Percentiles rank a stretch among this genome's conserved stretches.
Conservation (phyloP, 345 rosid species). For the Citrus glauca region DNA sequence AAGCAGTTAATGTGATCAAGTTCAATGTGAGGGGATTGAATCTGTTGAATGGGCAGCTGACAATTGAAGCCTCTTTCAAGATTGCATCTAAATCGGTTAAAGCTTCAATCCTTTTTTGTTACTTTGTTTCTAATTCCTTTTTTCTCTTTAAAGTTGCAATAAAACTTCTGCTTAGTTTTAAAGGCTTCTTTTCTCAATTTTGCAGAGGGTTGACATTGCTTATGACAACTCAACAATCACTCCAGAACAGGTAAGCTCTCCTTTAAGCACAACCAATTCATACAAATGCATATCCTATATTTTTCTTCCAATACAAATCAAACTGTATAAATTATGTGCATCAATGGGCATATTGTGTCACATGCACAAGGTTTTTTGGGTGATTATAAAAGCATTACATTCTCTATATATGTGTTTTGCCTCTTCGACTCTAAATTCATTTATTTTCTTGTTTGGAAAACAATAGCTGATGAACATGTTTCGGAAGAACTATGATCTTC, state of each 20-base stretch:
- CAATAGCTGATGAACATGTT: constrained; percentile 73
- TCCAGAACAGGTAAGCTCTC: constrained; percentile 63
- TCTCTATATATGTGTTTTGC: not conserved
- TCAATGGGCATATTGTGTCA: too few species aligned
- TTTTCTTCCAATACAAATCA: not conserved
- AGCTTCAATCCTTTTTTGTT: not conserved
- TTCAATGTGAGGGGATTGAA: constrained; percentile 77
- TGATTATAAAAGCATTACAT: too few species aligned
- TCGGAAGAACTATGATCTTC: constrained; percentile 59
- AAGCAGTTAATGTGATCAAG: constrained; percentile 84
- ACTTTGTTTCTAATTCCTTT: not conserved
- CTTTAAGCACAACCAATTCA: not conserved
- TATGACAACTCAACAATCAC: constrained; percentile 63
- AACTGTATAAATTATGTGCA: too few species aligned
- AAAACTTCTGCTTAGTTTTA: not conserved
- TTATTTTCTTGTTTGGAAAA: constrained; percentile 8
- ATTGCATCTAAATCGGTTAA: constrained; percentile 63
- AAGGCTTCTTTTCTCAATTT: constrained; percentile 11
- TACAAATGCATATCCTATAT: not conserved
- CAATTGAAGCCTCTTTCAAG: constrained; percentile 70
- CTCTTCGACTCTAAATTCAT: not conserved
- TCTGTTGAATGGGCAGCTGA: constrained; percentile 66
- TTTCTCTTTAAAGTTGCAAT: not conserved
- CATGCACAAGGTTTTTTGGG: too few species aligned
- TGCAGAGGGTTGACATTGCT: constrained; percentile 67